Conservation (phyloP, 2,329 filamentous ascomycete species). For the Colletotrichum siamense region DNA sequence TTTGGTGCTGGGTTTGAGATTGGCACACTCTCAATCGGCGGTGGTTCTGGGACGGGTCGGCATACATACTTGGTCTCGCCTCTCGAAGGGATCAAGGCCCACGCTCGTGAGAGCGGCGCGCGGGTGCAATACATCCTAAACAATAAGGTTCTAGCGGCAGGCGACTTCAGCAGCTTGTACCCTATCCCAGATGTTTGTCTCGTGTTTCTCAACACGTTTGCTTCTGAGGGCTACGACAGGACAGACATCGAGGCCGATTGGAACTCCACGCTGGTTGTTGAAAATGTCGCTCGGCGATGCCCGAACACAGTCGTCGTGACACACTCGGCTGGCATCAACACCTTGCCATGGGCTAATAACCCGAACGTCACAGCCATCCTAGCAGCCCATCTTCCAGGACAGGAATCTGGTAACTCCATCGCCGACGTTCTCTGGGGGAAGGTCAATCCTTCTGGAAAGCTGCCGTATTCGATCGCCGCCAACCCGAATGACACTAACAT, state of each 20-base stretch:
- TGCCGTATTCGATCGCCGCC: constrained; percentile 58
- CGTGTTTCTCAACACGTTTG: constrained; percentile 71
- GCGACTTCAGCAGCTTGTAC: constrained; percentile 60
- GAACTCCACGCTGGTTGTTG: constrained; percentile 65
- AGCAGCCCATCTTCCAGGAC: constrained; percentile 78
- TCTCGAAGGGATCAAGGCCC: constrained; percentile 67
- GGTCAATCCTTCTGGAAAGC: constrained; percentile 48
- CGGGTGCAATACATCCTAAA: constrained; percentile 56
- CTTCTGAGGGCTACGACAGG: constrained; percentile 67
- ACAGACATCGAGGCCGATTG: constrained; percentile 66
- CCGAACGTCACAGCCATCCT: constrained; percentile 77
- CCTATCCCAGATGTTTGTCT: constrained; percentile 68
- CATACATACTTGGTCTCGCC: constrained; percentile 72
- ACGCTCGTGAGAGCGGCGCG: constrained; percentile 57
- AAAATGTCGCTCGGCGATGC: constrained; percentile 50
- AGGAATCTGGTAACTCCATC: constrained; percentile 77
- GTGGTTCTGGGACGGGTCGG: constrained; percentile 65
- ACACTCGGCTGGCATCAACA: constrained; percentile 65
- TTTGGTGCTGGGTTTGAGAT: constrained; percentile 57
- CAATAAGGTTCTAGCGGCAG: constrained; percentile 39
- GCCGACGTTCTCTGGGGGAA: constrained; percentile 75
- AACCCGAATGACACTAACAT: constrained; percentile 49
- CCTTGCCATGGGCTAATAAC: constrained; percentile 60
- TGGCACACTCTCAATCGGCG: constrained; percentile 71
- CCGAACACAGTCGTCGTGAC: constrained; percentile 68